Base-by-base conservation (phyloP, 768 basidiomycete species). In the Trametes elegans region DNA sequence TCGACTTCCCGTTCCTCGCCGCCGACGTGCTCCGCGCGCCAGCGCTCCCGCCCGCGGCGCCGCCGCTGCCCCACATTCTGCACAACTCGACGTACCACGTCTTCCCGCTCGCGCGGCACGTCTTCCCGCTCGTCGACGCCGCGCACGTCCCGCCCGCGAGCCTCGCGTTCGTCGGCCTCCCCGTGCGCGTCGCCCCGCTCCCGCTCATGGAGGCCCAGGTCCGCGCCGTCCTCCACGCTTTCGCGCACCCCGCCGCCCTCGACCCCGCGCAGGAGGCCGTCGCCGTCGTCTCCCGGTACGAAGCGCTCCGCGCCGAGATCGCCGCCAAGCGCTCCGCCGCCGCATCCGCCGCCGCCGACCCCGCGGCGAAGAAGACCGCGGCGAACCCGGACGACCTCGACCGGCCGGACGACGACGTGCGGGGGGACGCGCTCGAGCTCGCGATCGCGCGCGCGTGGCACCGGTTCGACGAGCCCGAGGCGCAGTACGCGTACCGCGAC, bases 181-280 rank as follows among this genome's bases (percentile, higher is more conserved):
- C 75, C 1, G 65, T 74, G 24, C 72, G 74, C 29, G 82, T 90
- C 21, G 78, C 78, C 0, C 93, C 93, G 3, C 79, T 95, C 55
- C 92, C 90, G 1, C 64, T 93, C 0, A 75, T 86, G 43, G 91
- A 97, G 68, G 82, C 81, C 0, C 94, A 96, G 70, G 85, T 86
- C 0, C 80, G 79, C 0, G 85, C 83, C 2, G 76, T 82, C 7
- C 66, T 84, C 19, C 74, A 75, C 21, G 80, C 78, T 0, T 87
- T 89, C 55, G 72, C 72, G 13, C 61, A 82, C 47, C 83, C 81
- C 1, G 65, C 66, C 23, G 68, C 75, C 19, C 69, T 90, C 7
- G 78, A 89, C 57, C 52, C 66, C 28, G 68, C 71, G 3, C 63
- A 68, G 28, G 87, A 87, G 62, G 71, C 74, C 0, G 68, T 71